Conservation (phyloP, 495 filamentous ascomycete species). For the Darksidea phi region DNA sequence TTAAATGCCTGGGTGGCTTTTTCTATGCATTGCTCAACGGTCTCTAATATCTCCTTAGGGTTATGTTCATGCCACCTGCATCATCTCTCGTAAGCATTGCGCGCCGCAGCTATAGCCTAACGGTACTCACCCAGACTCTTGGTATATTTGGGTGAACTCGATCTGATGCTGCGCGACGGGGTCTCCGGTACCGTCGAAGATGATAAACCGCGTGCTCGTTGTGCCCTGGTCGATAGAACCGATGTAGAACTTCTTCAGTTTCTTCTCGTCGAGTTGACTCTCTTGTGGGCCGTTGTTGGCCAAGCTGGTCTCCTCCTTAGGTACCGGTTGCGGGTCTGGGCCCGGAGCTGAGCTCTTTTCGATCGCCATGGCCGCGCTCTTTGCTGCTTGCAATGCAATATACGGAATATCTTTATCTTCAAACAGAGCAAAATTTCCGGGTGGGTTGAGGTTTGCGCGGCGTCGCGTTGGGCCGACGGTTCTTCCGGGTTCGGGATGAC, state of each 20-base stretch:
- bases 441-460: neutral
- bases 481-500: neutral
- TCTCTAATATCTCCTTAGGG: constrained; percentile 72
- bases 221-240: constrained; percentile 89
- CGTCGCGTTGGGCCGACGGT: neutral
- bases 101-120: constrained; percentile 6
- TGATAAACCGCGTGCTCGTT: constrained; percentile 87
- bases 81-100: constrained; percentile 14
- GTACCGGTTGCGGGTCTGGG: constrained; percentile 25
- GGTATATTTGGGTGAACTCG: constrained; percentile 87
- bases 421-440: neutral
- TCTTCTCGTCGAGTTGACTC: constrained; percentile 26
- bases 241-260: constrained; percentile 51
- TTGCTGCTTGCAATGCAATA: neutral
- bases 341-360: constrained; percentile 16
- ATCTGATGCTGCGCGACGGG: constrained; percentile 86
- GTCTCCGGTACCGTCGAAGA: constrained; percentile 78
- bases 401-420: neutral
- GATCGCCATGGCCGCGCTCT: constrained; percentile 11
- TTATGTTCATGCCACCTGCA: constrained; percentile 93
- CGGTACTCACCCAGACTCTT: constrained; percentile 75
- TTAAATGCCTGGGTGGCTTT: constrained; percentile 72
- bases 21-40: constrained; percentile 83
- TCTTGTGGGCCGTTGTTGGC: neutral
- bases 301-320: constrained; percentile 21